These are phyloP conservation scores for Talaromyces sp. DNA, from an alignment of 2,329 filamentous ascomycete genomes.

Conservation along the genomic window DNA sequence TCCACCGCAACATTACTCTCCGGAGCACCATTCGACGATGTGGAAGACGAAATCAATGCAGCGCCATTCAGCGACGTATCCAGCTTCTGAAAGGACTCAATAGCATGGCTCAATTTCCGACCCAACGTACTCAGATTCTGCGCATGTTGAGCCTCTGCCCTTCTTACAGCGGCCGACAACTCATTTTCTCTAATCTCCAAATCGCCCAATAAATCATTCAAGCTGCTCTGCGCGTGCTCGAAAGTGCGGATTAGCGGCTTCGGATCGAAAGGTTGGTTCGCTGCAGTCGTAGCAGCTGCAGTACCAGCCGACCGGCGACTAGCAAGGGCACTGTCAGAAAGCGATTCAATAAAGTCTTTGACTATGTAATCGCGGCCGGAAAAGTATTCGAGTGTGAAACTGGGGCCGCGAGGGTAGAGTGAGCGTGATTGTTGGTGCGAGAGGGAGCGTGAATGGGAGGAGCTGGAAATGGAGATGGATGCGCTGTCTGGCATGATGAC, in stretches of 20 bases:
- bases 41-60: constrained; percentile 29
- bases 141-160: constrained; percentile 88
- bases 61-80: constrained; percentile 75
- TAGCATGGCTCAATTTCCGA: constrained; percentile 84
- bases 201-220: constrained; percentile 63
- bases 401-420: constrained; percentile 73
- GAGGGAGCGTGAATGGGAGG: constrained; percentile 32
- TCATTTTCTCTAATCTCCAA: constrained; percentile 89
- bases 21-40: constrained; percentile 13
- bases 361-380: constrained; percentile 93
- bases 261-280: constrained; percentile 70
- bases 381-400: constrained; percentile 84
- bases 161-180: constrained; percentile 79
- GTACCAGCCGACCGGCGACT: constrained; percentile 69
- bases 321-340: constrained; percentile 76
- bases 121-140: constrained; percentile 85
- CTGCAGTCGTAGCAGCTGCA: constrained; percentile 22
- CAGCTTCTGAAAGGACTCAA: constrained; percentile 85
- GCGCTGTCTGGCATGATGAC: constrained; percentile 38
- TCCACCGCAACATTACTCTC: constrained; percentile 76
- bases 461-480: constrained; percentile 27
- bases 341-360: constrained; percentile 91
- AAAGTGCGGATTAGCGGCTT: constrained; percentile 96
- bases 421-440: constrained; percentile 54
- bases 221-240: constrained; percentile 62